Evolutionary conservation across 495 filamentous ascomycete species (phyloP).

Genomic region (Gamarada debralockiae): DNA sequence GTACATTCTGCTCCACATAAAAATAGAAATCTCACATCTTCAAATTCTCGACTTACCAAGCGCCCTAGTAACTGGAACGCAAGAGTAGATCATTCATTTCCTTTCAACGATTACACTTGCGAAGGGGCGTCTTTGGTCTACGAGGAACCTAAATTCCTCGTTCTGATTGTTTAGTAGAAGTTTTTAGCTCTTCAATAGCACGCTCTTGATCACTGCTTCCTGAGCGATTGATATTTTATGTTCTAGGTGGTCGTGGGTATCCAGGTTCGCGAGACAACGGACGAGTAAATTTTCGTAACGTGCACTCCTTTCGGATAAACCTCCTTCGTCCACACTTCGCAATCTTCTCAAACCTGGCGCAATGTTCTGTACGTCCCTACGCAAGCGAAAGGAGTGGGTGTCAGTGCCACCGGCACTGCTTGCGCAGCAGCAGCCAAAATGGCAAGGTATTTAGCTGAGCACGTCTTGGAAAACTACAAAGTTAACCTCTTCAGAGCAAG

Average conservation of each 20-base stretch:
- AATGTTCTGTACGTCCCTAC: slow-evolving; percentile 54
- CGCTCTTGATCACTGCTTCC: no score
- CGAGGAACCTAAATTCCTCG: no score
- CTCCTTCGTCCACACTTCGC: no score
- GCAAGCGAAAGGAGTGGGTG: slow-evolving; percentile 47
- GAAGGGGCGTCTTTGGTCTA: no score
- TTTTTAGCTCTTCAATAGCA: no score
- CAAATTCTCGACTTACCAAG: neutral
- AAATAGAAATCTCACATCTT: neutral
- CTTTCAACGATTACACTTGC: no score
- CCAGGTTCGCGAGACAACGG: no score
- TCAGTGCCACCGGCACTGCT: slow-evolving; percentile 40
- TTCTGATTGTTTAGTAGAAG: no score
- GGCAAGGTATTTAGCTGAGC: slow-evolving; percentile 41
- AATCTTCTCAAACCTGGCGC: neutral
- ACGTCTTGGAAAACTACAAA: neutral
- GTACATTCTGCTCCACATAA: slow-evolving; percentile 20
- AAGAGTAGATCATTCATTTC: neutral
- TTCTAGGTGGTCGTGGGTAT: no score
- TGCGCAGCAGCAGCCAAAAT: slow-evolving; percentile 28
- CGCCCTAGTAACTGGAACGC: neutral
- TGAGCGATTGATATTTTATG: no score
- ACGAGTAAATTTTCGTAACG: no score
- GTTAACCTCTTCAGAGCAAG: slow-evolving; percentile 35
- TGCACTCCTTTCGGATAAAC: no score